Evolutionary conservation across 768 basidiomycete species (phyloP).

Genomic region (Amyloporia xantha): DNA sequence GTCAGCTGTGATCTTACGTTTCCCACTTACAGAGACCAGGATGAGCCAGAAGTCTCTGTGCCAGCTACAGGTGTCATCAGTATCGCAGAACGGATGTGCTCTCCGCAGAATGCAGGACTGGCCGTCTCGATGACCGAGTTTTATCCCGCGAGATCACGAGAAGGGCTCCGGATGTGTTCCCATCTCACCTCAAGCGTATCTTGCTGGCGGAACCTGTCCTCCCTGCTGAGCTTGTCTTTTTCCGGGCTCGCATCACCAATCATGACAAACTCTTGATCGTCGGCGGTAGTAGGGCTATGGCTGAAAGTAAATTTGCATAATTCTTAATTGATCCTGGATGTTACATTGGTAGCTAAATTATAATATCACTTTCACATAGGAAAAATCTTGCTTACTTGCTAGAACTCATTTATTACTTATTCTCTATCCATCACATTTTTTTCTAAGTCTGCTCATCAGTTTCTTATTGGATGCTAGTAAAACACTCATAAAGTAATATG

Average conservation of each 20-base stretch:
- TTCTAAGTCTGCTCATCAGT: too few species aligned
- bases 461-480: too few species aligned
- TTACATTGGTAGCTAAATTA: too few species aligned
- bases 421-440: too few species aligned
- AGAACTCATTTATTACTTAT: too few species aligned
- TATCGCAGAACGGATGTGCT: slow-evolving; percentile 77
- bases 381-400: too few species aligned
- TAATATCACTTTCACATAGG: too few species aligned
- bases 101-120: slow-evolving; percentile 68
- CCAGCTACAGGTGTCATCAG: slow-evolving; percentile 32
- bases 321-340: too few species aligned
- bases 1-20: too few species aligned
- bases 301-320: too few species aligned
- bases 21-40: slow-evolving; percentile 7
- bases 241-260: slow-evolving; percentile 22
- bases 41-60: not conserved
- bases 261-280: slow-evolving; percentile 14
- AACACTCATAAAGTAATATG: too few species aligned
- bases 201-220: slow-evolving; percentile 25
- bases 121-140: slow-evolving; percentile 49
- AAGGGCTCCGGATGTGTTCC: slow-evolving; percentile 22
- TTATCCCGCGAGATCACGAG: slow-evolving; percentile 44
- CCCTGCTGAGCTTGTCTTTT: slow-evolving; percentile 16
- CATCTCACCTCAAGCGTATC: slow-evolving; percentile 33
- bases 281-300: too few species aligned